Evolutionary conservation across 257 asterid species (phyloP).

Genomic region (Capsicum rhomboideum): DNA sequence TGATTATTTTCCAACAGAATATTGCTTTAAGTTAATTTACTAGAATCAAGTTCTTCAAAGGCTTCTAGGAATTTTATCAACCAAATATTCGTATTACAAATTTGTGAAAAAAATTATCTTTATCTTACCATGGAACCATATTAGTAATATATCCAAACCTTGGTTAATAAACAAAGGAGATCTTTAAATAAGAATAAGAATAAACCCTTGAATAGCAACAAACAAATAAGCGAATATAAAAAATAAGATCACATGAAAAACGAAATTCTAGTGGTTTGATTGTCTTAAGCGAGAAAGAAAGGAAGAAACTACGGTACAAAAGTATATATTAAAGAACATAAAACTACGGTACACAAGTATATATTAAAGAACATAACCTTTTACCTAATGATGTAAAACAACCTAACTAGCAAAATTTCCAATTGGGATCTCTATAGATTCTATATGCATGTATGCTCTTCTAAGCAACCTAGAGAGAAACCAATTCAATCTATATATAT

Average conservation of each 20-base stretch:
- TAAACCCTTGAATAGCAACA: not conserved
- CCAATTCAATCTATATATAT: not conserved
- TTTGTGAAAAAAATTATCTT: not conserved
- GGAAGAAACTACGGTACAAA: constrained; percentile 4
- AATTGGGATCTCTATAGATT: constrained; percentile 36
- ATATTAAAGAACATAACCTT: constrained; percentile 39
- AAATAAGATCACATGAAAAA: not conserved
- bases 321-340: constrained; percentile 28
- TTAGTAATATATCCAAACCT: not conserved
- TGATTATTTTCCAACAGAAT: not conserved
- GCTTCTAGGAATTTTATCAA: not conserved
- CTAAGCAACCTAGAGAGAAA: constrained; percentile 28
- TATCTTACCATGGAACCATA: not conserved
- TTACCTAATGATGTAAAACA: constrained; percentile 81
- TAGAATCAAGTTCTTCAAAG: not conserved
- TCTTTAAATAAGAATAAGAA: not conserved
- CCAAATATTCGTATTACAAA: not conserved
- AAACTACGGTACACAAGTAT: not conserved
- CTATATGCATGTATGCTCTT: constrained; percentile 26
- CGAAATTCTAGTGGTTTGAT: constrained; percentile 23
- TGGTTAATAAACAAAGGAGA: not conserved
- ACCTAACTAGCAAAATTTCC: constrained; percentile 45
- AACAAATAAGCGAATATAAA: not conserved
- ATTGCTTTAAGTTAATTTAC: not conserved
- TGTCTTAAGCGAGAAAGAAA: constrained; percentile 7